Conservation (phyloP, 2,329 filamentous ascomycete species). For the Curvularia sp. region DNA sequence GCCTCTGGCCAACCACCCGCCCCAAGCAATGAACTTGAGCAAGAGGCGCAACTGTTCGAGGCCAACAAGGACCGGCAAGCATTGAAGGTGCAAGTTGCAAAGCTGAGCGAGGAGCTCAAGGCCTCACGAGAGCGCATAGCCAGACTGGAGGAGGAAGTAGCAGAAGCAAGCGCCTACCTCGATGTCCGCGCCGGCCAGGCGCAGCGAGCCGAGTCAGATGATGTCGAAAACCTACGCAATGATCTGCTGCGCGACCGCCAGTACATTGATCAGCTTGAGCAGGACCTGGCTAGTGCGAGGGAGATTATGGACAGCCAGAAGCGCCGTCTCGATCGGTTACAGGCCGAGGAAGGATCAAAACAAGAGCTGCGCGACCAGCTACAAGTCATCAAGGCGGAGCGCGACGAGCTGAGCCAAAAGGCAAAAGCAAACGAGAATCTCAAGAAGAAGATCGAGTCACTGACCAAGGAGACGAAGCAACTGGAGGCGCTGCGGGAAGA, state of each 20-base stretch:
- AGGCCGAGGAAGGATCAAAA: constrained; percentile 52
- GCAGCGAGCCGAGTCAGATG: constrained; percentile 51
- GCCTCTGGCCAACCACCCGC: constrained; percentile 37
- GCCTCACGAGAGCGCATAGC: constrained; percentile 52
- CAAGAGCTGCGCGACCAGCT: constrained; percentile 59
- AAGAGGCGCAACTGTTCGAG: constrained; percentile 58
- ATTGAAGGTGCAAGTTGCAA: constrained; percentile 50
- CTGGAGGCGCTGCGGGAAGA: constrained; percentile 54
- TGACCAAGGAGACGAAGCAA: constrained; percentile 57
- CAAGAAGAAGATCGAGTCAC: constrained; percentile 60
- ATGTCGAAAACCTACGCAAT: constrained; percentile 53
- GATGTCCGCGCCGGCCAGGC: constrained; percentile 50
- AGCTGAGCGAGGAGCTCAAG: constrained; percentile 53
- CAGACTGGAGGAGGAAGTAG: constrained; percentile 57
- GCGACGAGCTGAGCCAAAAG: constrained; percentile 58
- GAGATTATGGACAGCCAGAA: constrained; percentile 56
- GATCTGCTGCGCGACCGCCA: constrained; percentile 56
- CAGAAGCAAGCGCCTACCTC: constrained; percentile 55
- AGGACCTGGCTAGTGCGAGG: constrained; percentile 54
- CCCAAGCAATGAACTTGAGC: constrained; percentile 54
- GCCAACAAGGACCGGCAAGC: constrained; percentile 56
- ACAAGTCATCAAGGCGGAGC: constrained; percentile 57
- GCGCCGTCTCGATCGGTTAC: constrained; percentile 54
- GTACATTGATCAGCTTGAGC: constrained; percentile 59
- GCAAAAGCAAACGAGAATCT: constrained; percentile 61